Evolutionary conservation across 768 basidiomycete species (phyloP).

Genomic region (Lactarius psammicola): DNA sequence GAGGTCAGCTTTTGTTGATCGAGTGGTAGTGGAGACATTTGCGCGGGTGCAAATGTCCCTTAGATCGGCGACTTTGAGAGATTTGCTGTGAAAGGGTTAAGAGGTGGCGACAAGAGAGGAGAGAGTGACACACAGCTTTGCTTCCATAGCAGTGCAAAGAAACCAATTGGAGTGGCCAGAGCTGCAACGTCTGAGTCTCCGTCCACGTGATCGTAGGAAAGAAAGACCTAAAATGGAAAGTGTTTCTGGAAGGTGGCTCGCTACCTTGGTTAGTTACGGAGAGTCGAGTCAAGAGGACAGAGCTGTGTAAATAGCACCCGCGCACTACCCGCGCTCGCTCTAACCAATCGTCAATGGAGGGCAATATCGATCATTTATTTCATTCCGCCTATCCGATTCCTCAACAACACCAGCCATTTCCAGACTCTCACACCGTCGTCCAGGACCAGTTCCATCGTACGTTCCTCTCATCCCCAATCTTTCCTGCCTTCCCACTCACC

Average conservation of each 20-base stretch:
- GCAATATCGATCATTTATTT: constrained; percentile 63
- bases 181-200: neutral
- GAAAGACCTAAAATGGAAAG: neutral
- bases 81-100: constrained; percentile 40
- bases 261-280: too few species aligned
- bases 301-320: neutral
- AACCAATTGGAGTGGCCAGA: neutral
- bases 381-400: constrained; percentile 52
- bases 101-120: constrained; percentile 7
- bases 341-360: constrained; percentile 35
- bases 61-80: constrained; percentile 72
- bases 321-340: neutral
- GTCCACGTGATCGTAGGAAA: neutral
- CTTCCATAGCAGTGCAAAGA: constrained; percentile 36
- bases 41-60: constrained; percentile 59
- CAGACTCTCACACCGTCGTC: constrained; percentile 33
- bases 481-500: constrained; percentile 27
- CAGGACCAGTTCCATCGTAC: constrained; percentile 26
- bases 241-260: too few species aligned
- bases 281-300: too few species aligned
- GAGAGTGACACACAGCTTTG: constrained; percentile 38
- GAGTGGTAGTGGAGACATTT: constrained; percentile 46
- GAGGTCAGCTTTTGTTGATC: constrained; percentile 66
- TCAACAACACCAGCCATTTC: constrained; percentile 38
- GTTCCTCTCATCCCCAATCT: constrained; percentile 11